phyloP scores from a whole-genome alignment of 2,329 filamentous ascomycete species.

The Dryadomyces quercus-mongolicae region DNA sequence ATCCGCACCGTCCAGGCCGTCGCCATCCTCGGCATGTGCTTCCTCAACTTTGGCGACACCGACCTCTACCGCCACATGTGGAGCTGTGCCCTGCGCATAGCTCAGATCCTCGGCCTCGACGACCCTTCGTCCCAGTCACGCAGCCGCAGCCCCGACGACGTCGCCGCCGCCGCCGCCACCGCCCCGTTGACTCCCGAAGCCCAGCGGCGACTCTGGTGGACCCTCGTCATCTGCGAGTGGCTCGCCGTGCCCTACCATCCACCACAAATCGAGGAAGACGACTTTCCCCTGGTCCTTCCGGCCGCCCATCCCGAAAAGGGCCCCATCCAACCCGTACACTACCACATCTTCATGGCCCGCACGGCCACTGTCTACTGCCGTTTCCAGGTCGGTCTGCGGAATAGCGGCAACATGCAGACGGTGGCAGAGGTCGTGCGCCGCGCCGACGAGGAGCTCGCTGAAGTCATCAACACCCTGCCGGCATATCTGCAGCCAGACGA shows the following conservation, averaged over 20 bases:
- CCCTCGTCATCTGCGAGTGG: slow-evolving; percentile 2
- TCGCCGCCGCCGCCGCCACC: not conserved
- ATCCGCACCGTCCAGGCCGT: not conserved
- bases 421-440: not conserved
- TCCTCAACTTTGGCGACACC: not conserved
- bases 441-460: not conserved
- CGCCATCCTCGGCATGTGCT: slow-evolving; percentile 2
- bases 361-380: not conserved
- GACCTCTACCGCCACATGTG: not conserved
- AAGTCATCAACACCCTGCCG: slow-evolving; percentile 1
- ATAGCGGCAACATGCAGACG: not conserved
- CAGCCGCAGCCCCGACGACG: too few relatives aligned
- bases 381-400: not conserved
- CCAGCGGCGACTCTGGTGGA: slow-evolving; percentile 1
- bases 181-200: not conserved
- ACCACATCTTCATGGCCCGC: not conserved
- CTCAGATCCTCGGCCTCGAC: not conserved
- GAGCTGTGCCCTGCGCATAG: not conserved
- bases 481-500: not conserved
- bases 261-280: not conserved
- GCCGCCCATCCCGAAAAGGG: not conserved
- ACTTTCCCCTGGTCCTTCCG: not conserved
- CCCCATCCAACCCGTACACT: not conserved
- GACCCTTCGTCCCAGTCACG: too few relatives aligned
- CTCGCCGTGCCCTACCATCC: not conserved